These are phyloP conservation scores for Nothophoma quercina DNA, from an alignment of 2,329 filamentous ascomycete species.

Conservation along the genomic window DNA sequence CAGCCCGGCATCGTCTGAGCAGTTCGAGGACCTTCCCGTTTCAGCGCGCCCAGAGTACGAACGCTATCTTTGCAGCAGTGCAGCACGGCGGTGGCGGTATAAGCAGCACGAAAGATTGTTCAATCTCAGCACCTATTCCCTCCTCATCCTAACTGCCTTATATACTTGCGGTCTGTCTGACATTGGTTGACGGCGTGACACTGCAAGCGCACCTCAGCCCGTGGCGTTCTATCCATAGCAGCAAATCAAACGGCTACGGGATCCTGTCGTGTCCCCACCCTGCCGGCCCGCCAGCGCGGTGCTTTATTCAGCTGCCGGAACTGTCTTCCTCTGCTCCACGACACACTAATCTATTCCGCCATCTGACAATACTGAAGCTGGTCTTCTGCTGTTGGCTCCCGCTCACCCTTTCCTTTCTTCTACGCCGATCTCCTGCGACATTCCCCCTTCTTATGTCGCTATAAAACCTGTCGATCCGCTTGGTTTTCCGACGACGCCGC, in stretches of 20 bases:
- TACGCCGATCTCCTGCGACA: conserved; percentile 8
- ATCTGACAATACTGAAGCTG: conserved; percentile 42
- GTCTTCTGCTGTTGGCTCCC: conserved; percentile 28
- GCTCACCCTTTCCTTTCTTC: conserved; percentile 10
- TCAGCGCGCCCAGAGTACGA: conserved; percentile 31
- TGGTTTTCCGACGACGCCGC: conserved; percentile 17
- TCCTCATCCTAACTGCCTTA: background rate
- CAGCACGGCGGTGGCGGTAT: background rate
- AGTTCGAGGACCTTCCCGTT: conserved; percentile 33
- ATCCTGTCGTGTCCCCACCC: conserved; percentile 23
- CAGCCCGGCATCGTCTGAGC: conserved; percentile 29
- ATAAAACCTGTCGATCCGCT: conserved; percentile 15
- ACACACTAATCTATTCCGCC: conserved; percentile 31
- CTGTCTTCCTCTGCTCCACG: conserved; percentile 16
- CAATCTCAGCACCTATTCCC: background rate
- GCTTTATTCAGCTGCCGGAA: conserved; percentile 26
- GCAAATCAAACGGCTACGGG: conserved; percentile 25
- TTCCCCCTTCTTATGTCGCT: conserved; percentile 20
- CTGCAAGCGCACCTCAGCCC: conserved; percentile 6
- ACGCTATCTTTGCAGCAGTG: conserved; percentile 18
- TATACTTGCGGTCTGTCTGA: background rate
- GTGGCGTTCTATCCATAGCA: conserved; percentile 23
- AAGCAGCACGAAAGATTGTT: background rate
- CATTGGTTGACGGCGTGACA: conserved; percentile 5
- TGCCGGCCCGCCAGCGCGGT: conserved; percentile 21